Conservation (phyloP, 768 basidiomycete genomes). For the Podaxis carcinomalis region DNA sequence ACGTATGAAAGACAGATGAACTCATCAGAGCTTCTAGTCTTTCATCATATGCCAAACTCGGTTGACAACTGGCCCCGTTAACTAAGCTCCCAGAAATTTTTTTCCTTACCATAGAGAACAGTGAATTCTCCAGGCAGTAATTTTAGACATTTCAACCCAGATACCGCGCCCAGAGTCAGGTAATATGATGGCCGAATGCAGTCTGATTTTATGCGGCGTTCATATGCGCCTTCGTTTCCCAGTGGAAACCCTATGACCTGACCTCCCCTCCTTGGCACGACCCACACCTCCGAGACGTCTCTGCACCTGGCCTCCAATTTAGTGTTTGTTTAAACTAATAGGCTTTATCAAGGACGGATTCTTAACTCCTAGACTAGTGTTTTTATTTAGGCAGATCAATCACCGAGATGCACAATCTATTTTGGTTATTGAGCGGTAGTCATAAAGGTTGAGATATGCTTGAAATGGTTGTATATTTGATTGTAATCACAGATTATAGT, state of each 20-base stretch:
- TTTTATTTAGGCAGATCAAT: background rate
- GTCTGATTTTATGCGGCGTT: background rate
- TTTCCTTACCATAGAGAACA: background rate
- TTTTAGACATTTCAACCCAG: background rate
- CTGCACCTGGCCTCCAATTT: background rate
- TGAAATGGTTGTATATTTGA: too few relatives aligned
- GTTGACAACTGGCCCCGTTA: background rate
- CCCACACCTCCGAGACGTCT: background rate
- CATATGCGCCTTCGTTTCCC: background rate
- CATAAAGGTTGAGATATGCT: too few relatives aligned
- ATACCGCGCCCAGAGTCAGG: background rate
- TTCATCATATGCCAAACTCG: background rate
- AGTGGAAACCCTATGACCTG: background rate
- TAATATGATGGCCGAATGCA: background rate
- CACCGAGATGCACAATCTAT: background rate
- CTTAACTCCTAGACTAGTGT: background rate
- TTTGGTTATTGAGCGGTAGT: too few relatives aligned
- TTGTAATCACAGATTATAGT: background rate
- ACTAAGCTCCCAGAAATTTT: background rate
- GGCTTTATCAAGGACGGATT: background rate
- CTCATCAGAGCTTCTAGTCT: background rate
- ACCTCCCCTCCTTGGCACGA: background rate
- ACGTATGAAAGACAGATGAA: background rate
- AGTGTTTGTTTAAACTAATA: background rate
- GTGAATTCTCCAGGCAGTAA: background rate